phyloP scores from a whole-genome alignment of 2,329 filamentous ascomycete species.

The Exophiala calicioides region DNA sequence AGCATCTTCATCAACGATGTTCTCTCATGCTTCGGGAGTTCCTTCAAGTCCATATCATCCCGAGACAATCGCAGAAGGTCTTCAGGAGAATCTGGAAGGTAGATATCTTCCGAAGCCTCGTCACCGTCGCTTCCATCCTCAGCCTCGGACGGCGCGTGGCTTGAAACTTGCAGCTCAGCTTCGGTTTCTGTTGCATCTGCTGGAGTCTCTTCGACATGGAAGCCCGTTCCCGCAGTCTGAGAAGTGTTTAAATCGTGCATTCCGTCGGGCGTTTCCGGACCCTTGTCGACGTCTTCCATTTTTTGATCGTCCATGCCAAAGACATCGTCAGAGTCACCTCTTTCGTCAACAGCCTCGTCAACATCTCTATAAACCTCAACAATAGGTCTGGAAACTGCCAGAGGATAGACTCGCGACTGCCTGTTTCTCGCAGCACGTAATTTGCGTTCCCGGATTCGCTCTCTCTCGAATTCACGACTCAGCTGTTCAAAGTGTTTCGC shows the following conservation, averaged over 20 bases:
- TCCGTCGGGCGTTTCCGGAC: slow-evolving; percentile 28
- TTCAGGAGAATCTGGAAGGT: slow-evolving; percentile 56
- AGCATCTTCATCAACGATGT: slow-evolving; percentile 92
- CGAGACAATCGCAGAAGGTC: slow-evolving; percentile 53
- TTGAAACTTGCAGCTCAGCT: slow-evolving; percentile 50
- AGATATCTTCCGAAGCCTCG: slow-evolving; percentile 70
- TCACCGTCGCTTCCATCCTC: slow-evolving; percentile 70
- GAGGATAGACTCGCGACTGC: slow-evolving; percentile 78
- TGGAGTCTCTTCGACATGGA: slow-evolving; percentile 38
- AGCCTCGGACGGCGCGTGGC: slow-evolving; percentile 61
- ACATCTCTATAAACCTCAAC: slow-evolving; percentile 96
- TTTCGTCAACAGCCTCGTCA: slow-evolving; percentile 85
- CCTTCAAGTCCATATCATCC: slow-evolving; percentile 62
- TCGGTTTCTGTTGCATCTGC: slow-evolving; percentile 41
- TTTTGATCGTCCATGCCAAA: slow-evolving; percentile 33
- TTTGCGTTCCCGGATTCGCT: slow-evolving; percentile 81
- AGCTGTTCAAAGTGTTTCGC: slow-evolving; percentile 96
- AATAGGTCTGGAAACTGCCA: slow-evolving; percentile 90
- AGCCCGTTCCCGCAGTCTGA: slow-evolving; percentile 34
- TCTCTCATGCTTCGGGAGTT: slow-evolving; percentile 89
- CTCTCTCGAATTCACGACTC: slow-evolving; percentile 93
- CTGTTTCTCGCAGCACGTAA: slow-evolving; percentile 76
- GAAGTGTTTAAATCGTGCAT: slow-evolving; percentile 38
- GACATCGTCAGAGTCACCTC: slow-evolving; percentile 64
- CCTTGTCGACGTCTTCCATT: slow-evolving; percentile 25